Conservation (phyloP, 2,329 filamentous ascomycete species). For the Fusarium duplospermum region DNA sequence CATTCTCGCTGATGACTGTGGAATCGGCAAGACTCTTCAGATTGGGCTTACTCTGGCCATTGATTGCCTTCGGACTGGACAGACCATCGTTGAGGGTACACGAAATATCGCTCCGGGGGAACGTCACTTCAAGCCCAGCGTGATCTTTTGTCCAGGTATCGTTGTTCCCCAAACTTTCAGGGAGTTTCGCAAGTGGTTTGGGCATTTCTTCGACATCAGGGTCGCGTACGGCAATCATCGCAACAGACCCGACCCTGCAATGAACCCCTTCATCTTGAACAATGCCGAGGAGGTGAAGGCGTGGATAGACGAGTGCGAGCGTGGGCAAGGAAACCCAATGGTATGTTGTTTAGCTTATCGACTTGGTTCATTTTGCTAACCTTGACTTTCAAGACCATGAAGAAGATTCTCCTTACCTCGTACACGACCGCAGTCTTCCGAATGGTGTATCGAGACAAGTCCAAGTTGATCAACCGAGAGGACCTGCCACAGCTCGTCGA, state of each 20-base stretch:
- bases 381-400: not conserved
- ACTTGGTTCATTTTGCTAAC: not conserved
- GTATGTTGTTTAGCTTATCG: not conserved
- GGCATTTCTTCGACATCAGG: not conserved
- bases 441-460: not conserved
- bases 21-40: not conserved
- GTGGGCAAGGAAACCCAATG: not conserved
- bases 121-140: not conserved
- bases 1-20: not conserved
- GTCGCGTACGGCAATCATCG: not conserved
- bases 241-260: not conserved
- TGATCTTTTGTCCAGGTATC: not conserved
- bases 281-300: not conserved
- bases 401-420: not conserved
- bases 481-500: not conserved
- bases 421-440: not conserved
- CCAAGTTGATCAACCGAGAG: not conserved
- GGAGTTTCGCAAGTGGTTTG: not conserved
- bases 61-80: not conserved
- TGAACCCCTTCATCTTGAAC: not conserved
- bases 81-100: not conserved
- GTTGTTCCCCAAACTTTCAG: not conserved
- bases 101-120: not conserved
- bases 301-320: not conserved
- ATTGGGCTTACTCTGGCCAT: not conserved